Evolutionary conservation across 2,329 filamentous ascomycete genomes (phyloP).

Genomic region (Tolypocladium tundrense): DNA sequence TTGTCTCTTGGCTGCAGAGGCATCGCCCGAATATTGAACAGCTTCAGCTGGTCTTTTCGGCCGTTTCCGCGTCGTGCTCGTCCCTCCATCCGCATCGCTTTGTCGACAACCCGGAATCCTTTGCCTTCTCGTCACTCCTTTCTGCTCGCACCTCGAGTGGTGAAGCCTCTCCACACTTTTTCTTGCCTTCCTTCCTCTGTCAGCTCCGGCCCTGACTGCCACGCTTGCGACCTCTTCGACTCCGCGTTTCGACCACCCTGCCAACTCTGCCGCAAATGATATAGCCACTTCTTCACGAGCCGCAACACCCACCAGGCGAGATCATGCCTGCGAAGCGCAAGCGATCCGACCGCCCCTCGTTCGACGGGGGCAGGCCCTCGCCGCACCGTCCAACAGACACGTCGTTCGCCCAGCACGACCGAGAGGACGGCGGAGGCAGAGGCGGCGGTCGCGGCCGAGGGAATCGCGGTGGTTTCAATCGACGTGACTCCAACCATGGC

Average conservation of each 20-base stretch:
- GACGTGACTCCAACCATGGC: slow-evolving; percentile 40
- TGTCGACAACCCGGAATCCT: not conserved
- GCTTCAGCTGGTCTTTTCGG: not conserved
- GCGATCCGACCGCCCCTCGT: slow-evolving; percentile 39
- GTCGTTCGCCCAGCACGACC: slow-evolving; percentile 45
- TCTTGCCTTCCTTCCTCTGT: not conserved
- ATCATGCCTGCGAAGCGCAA: slow-evolving; percentile 51
- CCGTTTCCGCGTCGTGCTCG: not conserved
- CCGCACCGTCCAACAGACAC: slow-evolving; percentile 53
- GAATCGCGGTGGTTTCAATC: slow-evolving; percentile 32
- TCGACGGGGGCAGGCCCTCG: slow-evolving; percentile 44
- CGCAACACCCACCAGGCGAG: slow-evolving; percentile 11
- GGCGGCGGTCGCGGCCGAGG: slow-evolving; percentile 36
- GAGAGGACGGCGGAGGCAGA: slow-evolving; percentile 37
- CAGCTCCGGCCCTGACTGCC: not conserved
- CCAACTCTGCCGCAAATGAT: slow-evolving; percentile 19
- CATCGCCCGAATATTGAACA: not conserved
- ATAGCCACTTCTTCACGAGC: slow-evolving; percentile 12
- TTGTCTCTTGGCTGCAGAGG: not conserved
- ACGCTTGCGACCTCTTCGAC: not conserved
- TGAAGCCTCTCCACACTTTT: not conserved
- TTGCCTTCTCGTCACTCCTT: not conserved
- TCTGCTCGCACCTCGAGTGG: not conserved
- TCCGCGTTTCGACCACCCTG: not conserved
- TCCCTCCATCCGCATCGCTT: not conserved